Base-by-base conservation (phyloP, 2,329 filamentous ascomycete genomes). In the Colletotrichum viniferum region DNA sequence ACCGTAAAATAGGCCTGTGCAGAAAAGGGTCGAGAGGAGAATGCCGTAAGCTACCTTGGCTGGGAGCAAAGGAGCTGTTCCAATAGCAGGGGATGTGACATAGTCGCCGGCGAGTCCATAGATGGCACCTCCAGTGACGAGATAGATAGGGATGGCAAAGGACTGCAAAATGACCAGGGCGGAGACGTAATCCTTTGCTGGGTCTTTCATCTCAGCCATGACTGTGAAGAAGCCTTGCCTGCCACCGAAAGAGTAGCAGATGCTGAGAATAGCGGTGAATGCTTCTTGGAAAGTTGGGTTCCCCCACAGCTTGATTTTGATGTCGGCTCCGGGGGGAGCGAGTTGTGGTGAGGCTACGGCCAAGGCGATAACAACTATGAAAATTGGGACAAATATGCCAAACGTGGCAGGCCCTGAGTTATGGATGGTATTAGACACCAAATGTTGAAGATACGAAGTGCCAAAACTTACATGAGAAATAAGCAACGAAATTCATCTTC, bases 351-450 rank as follows among this genome's bases (percentile, higher is more conserved):
- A 52, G 5, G 43, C 43, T 4, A 21, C n/a, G n/a, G 43, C 43
- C 10, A 52, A 52, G 10, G 43, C n/a, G n/a, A 52, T 52, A 7
- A 52, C n/a, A 52, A 52, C 43, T 52, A 52, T 52, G n/a, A 52
- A 52, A 0, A 52, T 52, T 21, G n/a, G 43, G 43, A 52, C n/a
- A 52, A 52, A 52, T 13, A 52, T 52, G 43, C 43, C n/a, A 4
- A 52, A 52, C 12, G 43, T 52, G 10, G 43, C n/a, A 52, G n/a
- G 43, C 43, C n/a, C n/a, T 52, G 43, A 4, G 4, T 52, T 52
- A 10, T 7, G n/a, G 0, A 13, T 12, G 12, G 5, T 0, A 3
- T 52, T 13, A 52, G n/a, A 2, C 0, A 1, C 3, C 1, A 2
- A 24, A 21, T 13, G 12, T 52, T 4, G 2, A 0, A 18, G 12